Conservation (phyloP, 73 alveolate genomes). For the Paramecium sonneborni region DNA sequence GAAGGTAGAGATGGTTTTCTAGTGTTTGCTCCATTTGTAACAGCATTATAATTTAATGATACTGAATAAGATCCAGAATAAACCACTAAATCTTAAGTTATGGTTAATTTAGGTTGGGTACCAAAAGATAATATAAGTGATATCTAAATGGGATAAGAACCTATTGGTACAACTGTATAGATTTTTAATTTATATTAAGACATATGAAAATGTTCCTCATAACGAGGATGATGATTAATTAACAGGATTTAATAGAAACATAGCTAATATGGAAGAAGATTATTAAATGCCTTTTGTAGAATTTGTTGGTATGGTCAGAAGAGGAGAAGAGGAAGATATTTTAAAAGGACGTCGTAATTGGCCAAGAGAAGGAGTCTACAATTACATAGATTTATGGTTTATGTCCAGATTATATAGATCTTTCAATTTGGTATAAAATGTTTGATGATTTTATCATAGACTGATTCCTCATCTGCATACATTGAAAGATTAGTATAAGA, state of each 20-base stretch:
- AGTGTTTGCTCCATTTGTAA: conserved; percentile 67
- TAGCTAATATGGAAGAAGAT: conserved; percentile 58
- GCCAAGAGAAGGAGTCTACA: conserved; percentile 64
- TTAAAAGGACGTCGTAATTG: conserved; percentile 58
- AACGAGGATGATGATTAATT: conserved; percentile 22
- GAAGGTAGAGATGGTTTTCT: conserved; percentile 69
- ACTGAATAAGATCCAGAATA: conserved; percentile 32
- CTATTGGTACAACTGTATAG: conserved; percentile 32
- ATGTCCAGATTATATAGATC: conserved; percentile 61
- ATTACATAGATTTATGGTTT: conserved; percentile 63
- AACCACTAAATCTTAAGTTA: conserved; percentile 51
- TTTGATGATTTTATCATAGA: not conserved
- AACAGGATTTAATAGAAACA: conserved; percentile 55
- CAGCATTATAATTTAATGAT: conserved; percentile 35
- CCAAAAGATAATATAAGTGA: conserved; percentile 61
- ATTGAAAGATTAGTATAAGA: conserved; percentile 64
- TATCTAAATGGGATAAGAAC: conserved; percentile 60
- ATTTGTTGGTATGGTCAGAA: conserved; percentile 65
- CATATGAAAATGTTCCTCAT: not conserved
- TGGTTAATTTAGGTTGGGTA: conserved; percentile 69
- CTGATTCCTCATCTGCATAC: conserved; percentile 51
- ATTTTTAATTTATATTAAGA: not conserved
- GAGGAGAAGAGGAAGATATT: conserved; percentile 53
- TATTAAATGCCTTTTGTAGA: conserved; percentile 57
- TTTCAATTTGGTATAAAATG: conserved; percentile 53